Conservation (phyloP, 2,329 filamentous ascomycete genomes). For the Cladosporium austrohemisphaericum region DNA sequence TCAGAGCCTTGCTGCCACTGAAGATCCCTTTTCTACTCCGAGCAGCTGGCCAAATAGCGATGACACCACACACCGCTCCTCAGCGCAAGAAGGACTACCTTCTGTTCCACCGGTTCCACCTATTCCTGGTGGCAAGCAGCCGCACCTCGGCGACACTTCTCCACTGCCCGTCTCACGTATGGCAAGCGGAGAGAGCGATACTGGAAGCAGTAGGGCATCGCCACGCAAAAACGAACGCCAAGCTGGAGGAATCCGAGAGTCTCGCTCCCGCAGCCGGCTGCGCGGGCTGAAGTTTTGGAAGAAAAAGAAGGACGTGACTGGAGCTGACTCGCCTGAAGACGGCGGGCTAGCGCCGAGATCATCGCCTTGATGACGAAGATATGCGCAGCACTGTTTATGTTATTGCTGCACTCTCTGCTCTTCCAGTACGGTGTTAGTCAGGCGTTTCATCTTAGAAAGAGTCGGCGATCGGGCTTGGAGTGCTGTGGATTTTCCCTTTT, state of each 20-base stretch:
- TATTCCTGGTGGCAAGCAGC: not conserved
- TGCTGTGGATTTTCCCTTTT: not conserved
- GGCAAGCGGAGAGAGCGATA: slow-evolving; percentile 10
- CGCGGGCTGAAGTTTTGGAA: slow-evolving; percentile 37
- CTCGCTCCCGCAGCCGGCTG: slow-evolving; percentile 34
- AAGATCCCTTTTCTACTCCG: slow-evolving; percentile 23
- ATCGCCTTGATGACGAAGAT: not conserved
- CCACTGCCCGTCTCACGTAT: not conserved
- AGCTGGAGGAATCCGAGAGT: slow-evolving; percentile 23
- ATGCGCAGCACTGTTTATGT: not conserved
- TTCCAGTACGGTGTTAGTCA: not conserved
- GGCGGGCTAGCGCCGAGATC: not conserved
- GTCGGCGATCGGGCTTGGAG: too few relatives aligned
- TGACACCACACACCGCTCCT: slow-evolving; percentile 23
- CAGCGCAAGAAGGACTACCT: slow-evolving; percentile 22
- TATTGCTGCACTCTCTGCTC: not conserved
- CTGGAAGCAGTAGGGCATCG: not conserved
- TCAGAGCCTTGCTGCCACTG: slow-evolving; percentile 12
- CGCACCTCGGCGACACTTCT: slow-evolving; percentile 7
- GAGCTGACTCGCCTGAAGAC: not conserved
- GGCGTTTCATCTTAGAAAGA: slow-evolving; percentile 5
- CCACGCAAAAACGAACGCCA: slow-evolving; percentile 11
- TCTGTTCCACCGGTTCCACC: slow-evolving; percentile 21
- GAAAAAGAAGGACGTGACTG: slow-evolving; percentile 26
- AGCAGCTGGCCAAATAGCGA: slow-evolving; percentile 22